Conservation (phyloP, 2,329 filamentous ascomycete species). For the Claviceps sp. region DNA sequence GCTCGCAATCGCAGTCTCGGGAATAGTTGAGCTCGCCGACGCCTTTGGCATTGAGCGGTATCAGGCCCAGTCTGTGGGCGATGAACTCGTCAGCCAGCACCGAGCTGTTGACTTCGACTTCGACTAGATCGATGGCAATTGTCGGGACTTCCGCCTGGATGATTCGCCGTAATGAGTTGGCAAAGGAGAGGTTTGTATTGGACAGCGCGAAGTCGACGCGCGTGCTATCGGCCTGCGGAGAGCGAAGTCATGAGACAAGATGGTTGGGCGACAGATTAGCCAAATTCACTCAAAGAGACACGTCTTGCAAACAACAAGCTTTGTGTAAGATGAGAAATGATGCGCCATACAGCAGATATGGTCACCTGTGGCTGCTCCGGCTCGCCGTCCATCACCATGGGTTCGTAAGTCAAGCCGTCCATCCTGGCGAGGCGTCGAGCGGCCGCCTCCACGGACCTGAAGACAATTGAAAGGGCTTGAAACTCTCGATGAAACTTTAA, state of each 20-base stretch:
- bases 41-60: constrained; percentile 75
- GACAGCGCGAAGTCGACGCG: constrained; percentile 86
- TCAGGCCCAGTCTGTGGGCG: constrained; percentile 77
- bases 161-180: constrained; percentile 80
- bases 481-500: background rate
- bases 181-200: constrained; percentile 79
- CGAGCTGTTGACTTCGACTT: constrained; percentile 87
- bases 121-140: constrained; percentile 86
- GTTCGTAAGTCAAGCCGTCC: constrained; percentile 45
- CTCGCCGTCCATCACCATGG: constrained; percentile 46
- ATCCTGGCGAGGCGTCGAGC: constrained; percentile 13
- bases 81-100: constrained; percentile 95
- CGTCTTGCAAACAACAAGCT: background rate
- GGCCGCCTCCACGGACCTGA: constrained; percentile 2
- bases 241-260: background rate
- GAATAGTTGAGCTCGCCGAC: constrained; percentile 75
- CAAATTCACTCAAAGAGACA: background rate
- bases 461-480: background rate
- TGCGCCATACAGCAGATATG: constrained; percentile 40
- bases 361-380: constrained; percentile 43
- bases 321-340: background rate
- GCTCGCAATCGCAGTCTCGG: constrained; percentile 92
- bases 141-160: constrained; percentile 92
- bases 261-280: background rate
- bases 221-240: constrained; percentile 54